Evolutionary conservation across 2,329 filamentous ascomycete species (phyloP), one percentile per base, ranked within the genome.

Genomic region (Plenodomus biglobosus): DNA sequence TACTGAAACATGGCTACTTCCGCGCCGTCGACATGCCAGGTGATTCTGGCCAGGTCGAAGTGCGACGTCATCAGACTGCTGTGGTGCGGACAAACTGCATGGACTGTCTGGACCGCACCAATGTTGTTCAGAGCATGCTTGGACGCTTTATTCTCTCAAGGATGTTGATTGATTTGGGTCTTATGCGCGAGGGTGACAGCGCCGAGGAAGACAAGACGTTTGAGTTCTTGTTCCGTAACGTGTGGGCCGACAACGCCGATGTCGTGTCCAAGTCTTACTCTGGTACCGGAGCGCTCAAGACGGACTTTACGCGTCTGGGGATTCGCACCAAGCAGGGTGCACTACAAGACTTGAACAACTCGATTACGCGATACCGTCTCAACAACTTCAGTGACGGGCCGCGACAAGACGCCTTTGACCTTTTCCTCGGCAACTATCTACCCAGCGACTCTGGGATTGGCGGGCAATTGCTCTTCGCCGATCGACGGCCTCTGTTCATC

Each of bases 161-260:
- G 56, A 94, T 96, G 78, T 84, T 99, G 48, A 82, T 86, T 55
- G 92, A 97, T 61, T 76, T 90, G 3, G 92, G 92, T 30, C 76
- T 96, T 42, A 82, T 97, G 62, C 74, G 82, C 43, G 82, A 84
- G 20, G 91, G 91, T 46, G 84, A 92, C 64, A 85, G 81, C 18
- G 92, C 94, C 60, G 85, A 85, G 48, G 88, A 91, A 62, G 90
- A 96, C 65, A 76, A 81, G 11, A 83, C 80, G 1, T 99, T 99
- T 69, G 92, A 96, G 72, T 80, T 87, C 62, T 77, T 97, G 49
- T 99, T 97, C 83, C 90, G 94, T 59, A 97, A 97, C 73, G 80
- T 97, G 15, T 99, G 94, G 94, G 94, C 94, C 22, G 94, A 99
- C 74, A 99, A 99, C 65, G 94, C 95, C 46, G 94, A 99, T 70